These are phyloP conservation scores for Collybia mongolica DNA, from an alignment of 768 basidiomycete species.

Conservation along the genomic window DNA sequence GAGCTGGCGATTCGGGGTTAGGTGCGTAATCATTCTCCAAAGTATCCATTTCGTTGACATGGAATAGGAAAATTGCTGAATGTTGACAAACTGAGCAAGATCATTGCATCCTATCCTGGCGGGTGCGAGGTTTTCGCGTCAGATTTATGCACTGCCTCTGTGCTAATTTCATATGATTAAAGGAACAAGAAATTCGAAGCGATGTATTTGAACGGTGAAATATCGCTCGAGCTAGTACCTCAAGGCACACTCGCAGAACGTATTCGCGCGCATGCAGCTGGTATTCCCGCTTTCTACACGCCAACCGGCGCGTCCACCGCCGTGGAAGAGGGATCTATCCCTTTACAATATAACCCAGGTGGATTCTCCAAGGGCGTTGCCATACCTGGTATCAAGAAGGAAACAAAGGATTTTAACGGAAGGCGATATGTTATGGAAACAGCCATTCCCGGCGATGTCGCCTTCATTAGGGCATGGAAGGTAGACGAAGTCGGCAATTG, in stretches of 20 bases:
- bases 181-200: conserved; percentile 88
- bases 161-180: neutral
- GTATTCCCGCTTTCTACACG: conserved; percentile 92
- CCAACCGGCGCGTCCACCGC: conserved; percentile 88
- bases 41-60: neutral
- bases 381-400: conserved; percentile 73
- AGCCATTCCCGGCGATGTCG: conserved; percentile 77
- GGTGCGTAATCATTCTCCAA: conserved; percentile 36
- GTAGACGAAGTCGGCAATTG: conserved; percentile 90
- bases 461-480: conserved; percentile 89
- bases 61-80: conserved; percentile 69
- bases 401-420: conserved; percentile 75
- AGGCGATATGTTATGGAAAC: conserved; percentile 80
- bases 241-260: conserved; percentile 91
- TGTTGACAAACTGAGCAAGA: conserved; percentile 73
- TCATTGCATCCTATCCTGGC: conserved; percentile 90
- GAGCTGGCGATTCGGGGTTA: conserved; percentile 65
- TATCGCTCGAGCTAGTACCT: conserved; percentile 86
- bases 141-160: conserved; percentile 1
- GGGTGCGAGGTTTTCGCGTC: conserved; percentile 44
- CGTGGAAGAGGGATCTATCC: conserved; percentile 76
- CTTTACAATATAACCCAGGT: conserved; percentile 74
- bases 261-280: conserved; percentile 84
- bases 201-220: conserved; percentile 75
- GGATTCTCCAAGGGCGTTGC: conserved; percentile 71